These are phyloP conservation scores for Psilocybe subaeruginosa DNA, from an alignment of 768 basidiomycete species.

Conservation along the genomic window DNA sequence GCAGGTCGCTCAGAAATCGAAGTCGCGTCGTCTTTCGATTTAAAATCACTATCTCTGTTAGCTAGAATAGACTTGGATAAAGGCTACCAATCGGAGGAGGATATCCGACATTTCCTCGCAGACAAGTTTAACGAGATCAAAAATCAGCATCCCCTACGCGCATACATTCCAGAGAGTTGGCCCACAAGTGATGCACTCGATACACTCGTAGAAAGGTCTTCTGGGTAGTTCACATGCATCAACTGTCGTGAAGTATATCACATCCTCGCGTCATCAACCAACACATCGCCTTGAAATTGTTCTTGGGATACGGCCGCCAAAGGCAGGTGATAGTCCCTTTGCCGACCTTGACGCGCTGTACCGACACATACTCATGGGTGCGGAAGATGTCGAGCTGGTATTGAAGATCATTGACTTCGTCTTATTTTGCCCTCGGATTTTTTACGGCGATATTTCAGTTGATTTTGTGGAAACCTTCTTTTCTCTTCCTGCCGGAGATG, in stretches of 20 bases:
- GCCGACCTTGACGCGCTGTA: slow-evolving; percentile 15
- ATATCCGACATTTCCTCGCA: too few species aligned
- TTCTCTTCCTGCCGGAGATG: too few species aligned
- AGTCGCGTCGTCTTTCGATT: too few species aligned
- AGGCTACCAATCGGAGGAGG: too few species aligned
- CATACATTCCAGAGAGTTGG: slow-evolving; percentile 2
- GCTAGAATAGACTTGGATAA: too few species aligned
- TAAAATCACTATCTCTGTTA: too few species aligned
- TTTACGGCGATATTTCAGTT: too few species aligned
- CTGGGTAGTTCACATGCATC: slow-evolving; percentile 20
- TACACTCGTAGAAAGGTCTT: slow-evolving; percentile 8
- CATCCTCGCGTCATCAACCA: slow-evolving; percentile 3
- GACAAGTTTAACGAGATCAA: too few species aligned
- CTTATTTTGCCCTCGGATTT: background rate
- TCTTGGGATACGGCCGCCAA: background rate
- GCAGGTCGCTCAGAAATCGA: too few species aligned
- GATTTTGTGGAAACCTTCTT: too few species aligned
- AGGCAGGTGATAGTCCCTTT: background rate
- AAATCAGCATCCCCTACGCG: too few species aligned
- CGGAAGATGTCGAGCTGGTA: background rate
- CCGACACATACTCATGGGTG: background rate
- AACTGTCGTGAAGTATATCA: slow-evolving; percentile 12
- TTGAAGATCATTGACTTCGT: background rate
- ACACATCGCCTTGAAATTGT: background rate
- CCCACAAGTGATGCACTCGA: background rate